Conservation (phyloP, 2,329 filamentous ascomycete species). For the Colletotrichum tofieldiae region DNA sequence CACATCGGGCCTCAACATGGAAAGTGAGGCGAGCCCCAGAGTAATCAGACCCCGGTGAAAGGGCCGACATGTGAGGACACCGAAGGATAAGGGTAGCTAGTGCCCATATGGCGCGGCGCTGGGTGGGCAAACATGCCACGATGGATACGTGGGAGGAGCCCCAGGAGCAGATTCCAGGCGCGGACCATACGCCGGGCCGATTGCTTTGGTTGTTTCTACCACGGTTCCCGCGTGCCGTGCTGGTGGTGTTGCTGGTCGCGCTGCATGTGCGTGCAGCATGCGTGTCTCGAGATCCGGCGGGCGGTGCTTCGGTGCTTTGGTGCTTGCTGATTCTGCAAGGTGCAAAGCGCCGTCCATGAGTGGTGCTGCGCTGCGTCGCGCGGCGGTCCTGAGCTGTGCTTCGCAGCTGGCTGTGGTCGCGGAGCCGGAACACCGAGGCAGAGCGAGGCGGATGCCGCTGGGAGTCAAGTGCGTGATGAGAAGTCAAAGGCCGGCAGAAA, state of each 20-base stretch:
- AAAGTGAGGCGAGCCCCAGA: conserved; percentile 33
- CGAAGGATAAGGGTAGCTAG: conserved; percentile 21
- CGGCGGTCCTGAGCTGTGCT: background rate
- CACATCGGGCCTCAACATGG: conserved; percentile 26
- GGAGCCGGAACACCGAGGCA: conserved; percentile 27
- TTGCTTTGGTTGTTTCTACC: background rate
- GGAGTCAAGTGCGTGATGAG: background rate
- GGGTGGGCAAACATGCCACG: conserved; percentile 38
- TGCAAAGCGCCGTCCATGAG: background rate
- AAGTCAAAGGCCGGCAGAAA: background rate
- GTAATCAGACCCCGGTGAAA: conserved; percentile 22
- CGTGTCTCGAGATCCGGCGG: conserved; percentile 33
- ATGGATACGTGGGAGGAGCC: conserved; percentile 11
- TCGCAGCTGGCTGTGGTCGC: conserved; percentile 4
- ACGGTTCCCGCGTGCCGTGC: background rate
- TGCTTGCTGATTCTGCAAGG: conserved; percentile 6
- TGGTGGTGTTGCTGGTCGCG: conserved; percentile 1
- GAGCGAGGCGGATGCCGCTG: conserved; percentile 8
- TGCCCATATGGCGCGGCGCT: conserved; percentile 19
- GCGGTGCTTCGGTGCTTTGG: conserved; percentile 1
- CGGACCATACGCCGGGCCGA: conserved; percentile 29
- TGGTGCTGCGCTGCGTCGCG: background rate
- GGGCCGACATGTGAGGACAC: conserved; percentile 13
- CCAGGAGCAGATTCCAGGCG: background rate
- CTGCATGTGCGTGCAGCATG: conserved; percentile 1